Evolutionary conservation across 495 filamentous ascomycete genomes (phyloP).

Genomic region (Viridothelium virens): DNA sequence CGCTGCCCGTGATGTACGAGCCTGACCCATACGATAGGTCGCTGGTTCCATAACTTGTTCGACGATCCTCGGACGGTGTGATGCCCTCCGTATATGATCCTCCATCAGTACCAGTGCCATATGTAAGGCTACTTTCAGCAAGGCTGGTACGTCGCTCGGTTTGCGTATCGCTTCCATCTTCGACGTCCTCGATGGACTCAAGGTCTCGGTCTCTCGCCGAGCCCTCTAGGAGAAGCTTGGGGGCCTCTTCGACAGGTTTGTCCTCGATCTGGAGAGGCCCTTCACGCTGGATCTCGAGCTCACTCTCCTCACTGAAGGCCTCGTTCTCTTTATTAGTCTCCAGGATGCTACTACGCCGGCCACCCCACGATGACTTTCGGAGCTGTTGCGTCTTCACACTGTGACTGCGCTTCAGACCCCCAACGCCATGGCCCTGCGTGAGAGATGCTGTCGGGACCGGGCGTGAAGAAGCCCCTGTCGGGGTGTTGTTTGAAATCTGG

Average conservation of each 20-base stretch:
- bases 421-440: constrained; percentile 35
- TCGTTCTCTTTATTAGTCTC: constrained; percentile 57
- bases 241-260: constrained; percentile 9
- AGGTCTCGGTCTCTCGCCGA: constrained; percentile 12
- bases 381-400: constrained; percentile 55
- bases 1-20: constrained; percentile 42
- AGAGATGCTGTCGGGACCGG: constrained; percentile 22
- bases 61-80: constrained; percentile 42
- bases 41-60: constrained; percentile 47
- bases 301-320: constrained; percentile 37
- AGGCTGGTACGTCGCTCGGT: constrained; percentile 41
- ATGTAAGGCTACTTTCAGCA: constrained; percentile 20
- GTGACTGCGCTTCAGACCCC: constrained; percentile 56
- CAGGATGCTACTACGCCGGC: constrained; percentile 35
- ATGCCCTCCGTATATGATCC: constrained; percentile 26
- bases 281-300: constrained; percentile 25
- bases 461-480: constrained; percentile 43
- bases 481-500: constrained; percentile 72
- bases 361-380: constrained; percentile 71
- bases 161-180: constrained; percentile 41
- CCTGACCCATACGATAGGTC: constrained; percentile 42
- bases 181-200: constrained; percentile 37
- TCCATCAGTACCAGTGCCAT: constrained; percentile 27
- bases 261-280: neutral
- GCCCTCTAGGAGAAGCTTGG: neutral